Evolutionary conservation across 169 alveolate species (phyloP), one percentile per base, ranked within the genome.

Genomic region (Plasmodium gallinaceum): DNA sequence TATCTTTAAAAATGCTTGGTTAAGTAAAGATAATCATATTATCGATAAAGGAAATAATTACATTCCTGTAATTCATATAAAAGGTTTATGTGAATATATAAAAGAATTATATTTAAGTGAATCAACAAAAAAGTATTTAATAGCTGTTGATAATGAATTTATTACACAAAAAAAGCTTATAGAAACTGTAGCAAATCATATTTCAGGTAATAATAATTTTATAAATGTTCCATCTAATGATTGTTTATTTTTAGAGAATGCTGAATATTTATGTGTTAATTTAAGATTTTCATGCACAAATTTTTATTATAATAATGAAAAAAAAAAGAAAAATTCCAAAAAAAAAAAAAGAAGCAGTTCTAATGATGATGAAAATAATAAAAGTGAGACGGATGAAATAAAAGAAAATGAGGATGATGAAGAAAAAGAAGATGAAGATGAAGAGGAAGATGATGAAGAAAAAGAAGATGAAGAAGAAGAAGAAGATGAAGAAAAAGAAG

Each of bases 1-100:
- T 8, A 76, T 76, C 12, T 76, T 76, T 9, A 76, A 58, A 76
- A 76, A 76, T 62, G 89, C 89, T 1, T 76, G 89, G 89, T 52
- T 76, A 43, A 62, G 89, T 39, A 22, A 16, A 22, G 89, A 76
- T 20, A 76, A 64, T 62, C 70, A 76, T 3, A 62, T 76, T 10
- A 76, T 76, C 7, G 89, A 76, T 43, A 61, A 54, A 14, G 89
- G 89, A 5, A 37, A 76, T 62, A 76, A 76, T 7, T 76, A 24
- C 39, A 76, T 76, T 76, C 89, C 89, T 10, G 16, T 76, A 9
- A 76, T 76, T 6, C 89, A 76, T 10, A 52, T 76, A 18, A 62
- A 32, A 64, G 89, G 89, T 10, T 48, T 76, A 18, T 76, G 89
- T 7, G 76, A 76, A 22, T 76, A 62, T 76, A 24, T 76, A 12